Percentiles rank a stretch among this genome's conserved stretches.
These are phyloP conservation scores for Chlorella ohadii DNA, from an alignment of 139 green algal genomes.

Conservation along the genomic window DNA sequence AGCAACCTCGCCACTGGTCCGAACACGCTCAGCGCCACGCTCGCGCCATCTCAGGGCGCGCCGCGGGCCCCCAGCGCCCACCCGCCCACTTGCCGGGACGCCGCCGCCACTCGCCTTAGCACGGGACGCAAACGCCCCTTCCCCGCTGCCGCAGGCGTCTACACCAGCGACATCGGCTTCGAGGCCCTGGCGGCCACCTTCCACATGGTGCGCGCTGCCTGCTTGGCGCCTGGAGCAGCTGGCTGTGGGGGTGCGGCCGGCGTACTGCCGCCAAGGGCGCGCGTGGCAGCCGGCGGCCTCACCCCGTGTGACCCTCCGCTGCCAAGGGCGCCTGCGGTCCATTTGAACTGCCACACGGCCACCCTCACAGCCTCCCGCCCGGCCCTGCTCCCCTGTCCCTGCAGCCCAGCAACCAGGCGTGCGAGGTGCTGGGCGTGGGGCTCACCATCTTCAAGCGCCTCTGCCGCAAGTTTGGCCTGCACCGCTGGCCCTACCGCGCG, in stretches of 20 bases:
- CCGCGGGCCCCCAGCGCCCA: too few species aligned
- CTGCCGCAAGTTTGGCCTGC: slow-evolving; percentile 15
- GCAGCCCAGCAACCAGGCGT: slow-evolving; percentile 20
- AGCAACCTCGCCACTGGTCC: too few species aligned
- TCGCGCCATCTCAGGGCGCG: too few species aligned
- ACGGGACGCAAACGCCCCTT: too few species aligned
- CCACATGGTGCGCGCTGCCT: slow-evolving; percentile 1
- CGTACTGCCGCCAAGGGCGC: too few species aligned
- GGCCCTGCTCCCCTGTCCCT: not conserved
- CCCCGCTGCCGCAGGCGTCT: not conserved
- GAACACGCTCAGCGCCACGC: too few species aligned
- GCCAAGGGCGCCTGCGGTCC: too few species aligned
- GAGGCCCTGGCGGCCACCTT: not conserved
- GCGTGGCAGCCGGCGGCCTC: not conserved
- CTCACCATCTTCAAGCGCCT: slow-evolving; percentile 29
- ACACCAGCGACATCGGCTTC: not conserved
- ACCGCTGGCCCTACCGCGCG: slow-evolving; percentile 3
- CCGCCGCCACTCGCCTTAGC: too few species aligned
- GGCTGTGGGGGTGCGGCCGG: too few species aligned
- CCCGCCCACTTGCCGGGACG: too few species aligned
- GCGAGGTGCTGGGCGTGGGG: not conserved
- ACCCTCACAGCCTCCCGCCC: not conserved
- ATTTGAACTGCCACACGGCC: not conserved
- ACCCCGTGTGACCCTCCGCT: not conserved
- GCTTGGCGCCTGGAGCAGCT: not conserved